Evolutionary conservation across 768 basidiomycete genomes (phyloP), one percentile per base, ranked within the genome.

Genomic region (Boletus fagicola): DNA sequence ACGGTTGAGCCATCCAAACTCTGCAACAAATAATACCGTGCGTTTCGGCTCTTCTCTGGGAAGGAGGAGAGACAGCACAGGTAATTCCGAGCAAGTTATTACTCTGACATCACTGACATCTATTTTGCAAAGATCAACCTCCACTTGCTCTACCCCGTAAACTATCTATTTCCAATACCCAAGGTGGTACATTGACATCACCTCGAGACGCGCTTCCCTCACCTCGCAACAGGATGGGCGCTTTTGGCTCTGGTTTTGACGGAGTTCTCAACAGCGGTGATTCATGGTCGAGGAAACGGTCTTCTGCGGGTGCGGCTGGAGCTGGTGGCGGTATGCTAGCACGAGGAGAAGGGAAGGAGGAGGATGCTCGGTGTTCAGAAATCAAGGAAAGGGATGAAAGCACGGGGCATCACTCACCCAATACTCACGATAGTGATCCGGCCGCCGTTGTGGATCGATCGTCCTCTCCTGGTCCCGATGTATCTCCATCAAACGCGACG

Each of bases 31-130:
- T 68, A 72, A 84, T 74, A 83, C 88, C 55, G 73, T 87, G 66
- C 78, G 88, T 51, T 87, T 88, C 62, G 82, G 85, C 31, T 75
- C 75, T 57, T 77, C 79, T 76, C 64, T 83, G 64, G 74, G 75
- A 63, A 75, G 87, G 66, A 83, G 86, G 64, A 81, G 85, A 69
- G 88, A 90, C 56, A 86, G 87, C 62, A 77, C 83, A 76, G 90
- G 87, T 87, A 72, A 68, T 43, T 53, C 24, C 22, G 20, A 50
- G 13, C 52, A 38, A 35, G 9, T 52, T 16, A 11, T 52, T 26
- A 13, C 18, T 44, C 42, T 48, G 36, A 43, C 44, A 44, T 51
- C 42, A 9, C 59, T 64, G 24, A 67, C 31, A 36, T 57, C 39
- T 24, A 35, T 59, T 60, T 53, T 59, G 50, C 57, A 33, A 67